phyloP scores from a whole-genome alignment of 768 basidiomycete genomes.

The Boletus fagicola region DNA sequence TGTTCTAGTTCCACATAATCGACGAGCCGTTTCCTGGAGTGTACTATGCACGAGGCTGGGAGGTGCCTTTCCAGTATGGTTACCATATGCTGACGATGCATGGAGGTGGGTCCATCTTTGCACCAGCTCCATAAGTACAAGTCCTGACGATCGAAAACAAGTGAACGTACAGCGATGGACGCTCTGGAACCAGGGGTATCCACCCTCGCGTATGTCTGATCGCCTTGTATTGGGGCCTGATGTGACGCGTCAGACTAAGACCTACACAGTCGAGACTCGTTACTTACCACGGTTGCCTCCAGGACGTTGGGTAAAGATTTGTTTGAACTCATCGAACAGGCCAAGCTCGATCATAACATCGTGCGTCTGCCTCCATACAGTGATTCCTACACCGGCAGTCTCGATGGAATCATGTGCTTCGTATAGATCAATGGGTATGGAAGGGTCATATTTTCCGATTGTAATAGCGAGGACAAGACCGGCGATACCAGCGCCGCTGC shows the following conservation, averaged over 20 bases:
- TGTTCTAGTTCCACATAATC: slow-evolving; percentile 8
- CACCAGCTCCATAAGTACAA: neutral
- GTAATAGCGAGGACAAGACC: slow-evolving; percentile 44
- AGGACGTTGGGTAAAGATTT: slow-evolving; percentile 12
- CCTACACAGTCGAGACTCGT: too few species aligned
- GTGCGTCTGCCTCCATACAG: slow-evolving; percentile 47
- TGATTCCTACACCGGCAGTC: slow-evolving; percentile 41
- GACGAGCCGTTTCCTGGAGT: slow-evolving; percentile 22
- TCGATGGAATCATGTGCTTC: slow-evolving; percentile 43
- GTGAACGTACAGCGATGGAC: slow-evolving; percentile 19
- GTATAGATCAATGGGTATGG: slow-evolving; percentile 41
- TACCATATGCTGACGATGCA: slow-evolving; percentile 28
- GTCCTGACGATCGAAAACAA: neutral
- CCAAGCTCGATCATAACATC: slow-evolving; percentile 43
- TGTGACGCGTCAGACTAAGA: neutral
- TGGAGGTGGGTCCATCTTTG: slow-evolving; percentile 9
- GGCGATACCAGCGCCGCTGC: slow-evolving; percentile 41
- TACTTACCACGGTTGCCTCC: slow-evolving; percentile 4
- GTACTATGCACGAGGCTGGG: slow-evolving; percentile 20
- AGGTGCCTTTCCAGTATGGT: slow-evolving; percentile 17
- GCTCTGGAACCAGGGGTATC: slow-evolving; percentile 29
- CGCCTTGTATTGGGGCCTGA: slow-evolving; percentile 8
- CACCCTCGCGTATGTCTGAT: slow-evolving; percentile 34
- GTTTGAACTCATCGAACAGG: slow-evolving; percentile 34
- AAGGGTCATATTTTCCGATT: slow-evolving; percentile 32